phyloP scores from a whole-genome alignment of 2,329 filamentous ascomycete species.

The Hymenoscyphus scutula region DNA sequence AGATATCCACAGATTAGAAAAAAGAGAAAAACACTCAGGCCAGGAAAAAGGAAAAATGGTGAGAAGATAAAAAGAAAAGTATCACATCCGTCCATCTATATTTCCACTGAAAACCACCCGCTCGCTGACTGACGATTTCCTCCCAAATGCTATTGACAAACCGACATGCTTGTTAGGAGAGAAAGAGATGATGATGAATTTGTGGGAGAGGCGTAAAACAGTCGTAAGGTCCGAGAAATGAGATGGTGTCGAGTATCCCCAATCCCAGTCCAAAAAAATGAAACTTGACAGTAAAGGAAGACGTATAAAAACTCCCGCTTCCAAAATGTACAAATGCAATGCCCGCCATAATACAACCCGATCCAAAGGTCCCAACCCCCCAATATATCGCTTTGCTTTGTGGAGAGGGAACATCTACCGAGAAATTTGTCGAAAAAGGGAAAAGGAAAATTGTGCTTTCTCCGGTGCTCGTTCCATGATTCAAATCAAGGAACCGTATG shows the following conservation, averaged over 20 bases:
- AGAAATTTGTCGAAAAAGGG: neutral
- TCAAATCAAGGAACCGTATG: neutral
- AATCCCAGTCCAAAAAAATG: neutral
- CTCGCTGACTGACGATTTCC: neutral
- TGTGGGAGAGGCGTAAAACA: neutral
- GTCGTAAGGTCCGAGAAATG: neutral
- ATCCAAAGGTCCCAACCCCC: neutral
- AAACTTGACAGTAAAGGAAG: neutral
- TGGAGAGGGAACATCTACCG: neutral
- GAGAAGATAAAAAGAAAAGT: no score
- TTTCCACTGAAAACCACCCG: neutral
- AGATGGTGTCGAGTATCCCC: no score
- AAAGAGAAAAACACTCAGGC: neutral
- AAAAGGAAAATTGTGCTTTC: neutral
- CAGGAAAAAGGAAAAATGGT: neutral
- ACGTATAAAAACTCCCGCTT: constrained; percentile 15
- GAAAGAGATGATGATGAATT: neutral
- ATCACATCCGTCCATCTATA: neutral
- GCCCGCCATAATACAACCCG: constrained; percentile 13
- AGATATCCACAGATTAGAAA: constrained; percentile 1
- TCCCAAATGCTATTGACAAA: constrained; percentile 1
- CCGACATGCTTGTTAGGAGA: neutral
- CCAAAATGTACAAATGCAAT: constrained; percentile 12
- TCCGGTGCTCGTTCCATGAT: neutral
- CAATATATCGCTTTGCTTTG: constrained; percentile 8